phyloP scores from a whole-genome alignment of 2,329 filamentous ascomycete species.

The Colletotrichum tanaceti region DNA sequence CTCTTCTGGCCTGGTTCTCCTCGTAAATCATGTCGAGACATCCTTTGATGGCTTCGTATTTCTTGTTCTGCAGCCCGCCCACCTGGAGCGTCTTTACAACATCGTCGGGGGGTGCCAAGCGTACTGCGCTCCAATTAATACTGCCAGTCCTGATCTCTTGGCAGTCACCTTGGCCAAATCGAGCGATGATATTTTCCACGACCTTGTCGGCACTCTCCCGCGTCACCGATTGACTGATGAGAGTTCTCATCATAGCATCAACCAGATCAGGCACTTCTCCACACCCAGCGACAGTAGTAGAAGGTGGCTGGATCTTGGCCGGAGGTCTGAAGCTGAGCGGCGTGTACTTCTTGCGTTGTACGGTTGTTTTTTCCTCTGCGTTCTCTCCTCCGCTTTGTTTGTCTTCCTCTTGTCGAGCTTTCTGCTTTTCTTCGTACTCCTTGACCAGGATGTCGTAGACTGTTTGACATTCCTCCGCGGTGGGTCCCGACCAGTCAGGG shows the following conservation, averaged over 20 bases:
- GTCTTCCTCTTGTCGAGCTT: not conserved
- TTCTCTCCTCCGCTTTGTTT: not conserved
- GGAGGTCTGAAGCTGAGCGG: constrained; percentile 65
- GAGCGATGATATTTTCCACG: constrained; percentile 71
- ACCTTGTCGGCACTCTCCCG: constrained; percentile 69
- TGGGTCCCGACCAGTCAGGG: constrained; percentile 74
- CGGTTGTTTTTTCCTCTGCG: not conserved
- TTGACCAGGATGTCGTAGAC: constrained; percentile 74
- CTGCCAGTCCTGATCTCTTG: constrained; percentile 75
- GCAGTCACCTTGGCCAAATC: constrained; percentile 71
- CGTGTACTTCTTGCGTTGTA: not conserved
- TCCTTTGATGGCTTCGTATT: constrained; percentile 77
- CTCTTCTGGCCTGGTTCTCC: constrained; percentile 66
- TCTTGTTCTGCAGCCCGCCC: constrained; percentile 77
- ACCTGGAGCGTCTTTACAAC: constrained; percentile 76
- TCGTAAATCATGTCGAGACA: constrained; percentile 79
- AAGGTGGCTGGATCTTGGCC: constrained; percentile 75
- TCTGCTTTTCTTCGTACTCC: constrained; percentile 67
- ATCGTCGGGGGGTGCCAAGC: constrained; percentile 66
- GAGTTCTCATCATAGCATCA: constrained; percentile 65
- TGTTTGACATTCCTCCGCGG: constrained; percentile 74
- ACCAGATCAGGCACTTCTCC: constrained; percentile 67
- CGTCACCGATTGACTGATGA: constrained; percentile 64
- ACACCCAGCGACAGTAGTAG: constrained; percentile 76
- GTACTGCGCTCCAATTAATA: constrained; percentile 80